Percentiles rank a stretch among this genome's conserved stretches.
These are phyloP conservation scores for Aureobasidium sp. DNA, from an alignment of 2,329 filamentous ascomycete genomes.

Conservation along the genomic window DNA sequence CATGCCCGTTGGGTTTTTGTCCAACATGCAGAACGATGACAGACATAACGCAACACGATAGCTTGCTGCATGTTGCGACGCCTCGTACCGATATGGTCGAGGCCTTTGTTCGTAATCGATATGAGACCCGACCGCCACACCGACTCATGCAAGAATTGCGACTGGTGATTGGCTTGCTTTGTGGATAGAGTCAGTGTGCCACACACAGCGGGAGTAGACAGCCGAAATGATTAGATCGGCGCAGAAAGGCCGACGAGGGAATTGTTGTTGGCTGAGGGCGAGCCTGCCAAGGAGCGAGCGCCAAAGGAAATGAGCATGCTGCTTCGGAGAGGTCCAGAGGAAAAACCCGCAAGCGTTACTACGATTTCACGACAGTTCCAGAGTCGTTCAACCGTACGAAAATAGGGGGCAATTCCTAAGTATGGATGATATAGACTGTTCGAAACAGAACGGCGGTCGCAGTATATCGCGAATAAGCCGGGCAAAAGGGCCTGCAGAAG, in stretches of 20 bases:
- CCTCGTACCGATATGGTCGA: not conserved
- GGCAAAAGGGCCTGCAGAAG: constrained; percentile 1
- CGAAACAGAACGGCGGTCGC: constrained; percentile 11
- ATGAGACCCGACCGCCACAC: not conserved
- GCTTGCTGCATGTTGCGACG: not conserved
- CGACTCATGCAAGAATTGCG: constrained; percentile 1
- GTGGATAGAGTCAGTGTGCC: not conserved
- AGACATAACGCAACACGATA: constrained; percentile 4
- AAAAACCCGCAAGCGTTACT: not conserved
- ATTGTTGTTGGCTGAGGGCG: constrained; percentile 8
- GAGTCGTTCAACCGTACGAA: not conserved
- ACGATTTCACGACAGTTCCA: not conserved
- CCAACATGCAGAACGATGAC: not conserved
- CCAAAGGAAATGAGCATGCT: constrained; percentile 13
- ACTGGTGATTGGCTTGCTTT: constrained; percentile 3
- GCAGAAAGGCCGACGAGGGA: constrained; percentile 10
- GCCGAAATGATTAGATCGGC: constrained; percentile 9
- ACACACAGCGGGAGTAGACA: constrained; percentile 1
- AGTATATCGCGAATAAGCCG: constrained; percentile 9
- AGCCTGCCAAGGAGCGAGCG: constrained; percentile 13
- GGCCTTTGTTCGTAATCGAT: not conserved
- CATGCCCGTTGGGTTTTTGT: constrained; percentile 2
- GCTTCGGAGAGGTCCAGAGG: not conserved
- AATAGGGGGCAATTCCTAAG: not conserved
- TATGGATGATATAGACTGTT: not conserved